Conservation (phyloP, 345 rosid genomes). For the Camelina neglecta region DNA sequence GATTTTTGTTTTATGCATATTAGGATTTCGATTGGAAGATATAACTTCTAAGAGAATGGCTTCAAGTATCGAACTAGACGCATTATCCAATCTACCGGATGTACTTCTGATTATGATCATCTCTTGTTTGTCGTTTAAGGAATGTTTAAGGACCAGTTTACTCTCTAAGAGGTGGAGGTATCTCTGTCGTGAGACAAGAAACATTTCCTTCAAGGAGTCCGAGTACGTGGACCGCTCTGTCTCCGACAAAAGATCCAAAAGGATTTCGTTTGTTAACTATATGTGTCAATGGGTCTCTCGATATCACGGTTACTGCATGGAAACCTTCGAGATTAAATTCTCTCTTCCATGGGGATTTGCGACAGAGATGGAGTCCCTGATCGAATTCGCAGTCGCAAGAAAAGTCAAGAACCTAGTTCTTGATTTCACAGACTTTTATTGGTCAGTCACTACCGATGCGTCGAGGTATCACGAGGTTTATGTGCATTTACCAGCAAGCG, state of each 20-base stretch:
- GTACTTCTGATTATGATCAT: constrained; percentile 30
- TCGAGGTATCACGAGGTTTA: neutral
- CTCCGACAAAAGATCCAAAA: constrained; percentile 16
- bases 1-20: neutral
- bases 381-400: neutral
- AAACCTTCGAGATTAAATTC: constrained; percentile 27
- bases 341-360: constrained; percentile 32
- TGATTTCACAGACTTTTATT: neutral
- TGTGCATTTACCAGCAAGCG: neutral
- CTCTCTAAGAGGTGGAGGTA: constrained; percentile 46
- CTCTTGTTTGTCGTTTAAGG: constrained; percentile 50
- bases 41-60: neutral
- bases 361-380: neutral
- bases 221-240: constrained; percentile 36
- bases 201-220: constrained; percentile 44
- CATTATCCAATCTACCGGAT: constrained; percentile 29
- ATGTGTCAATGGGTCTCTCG: constrained; percentile 27
- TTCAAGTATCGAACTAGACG: constrained; percentile 19
- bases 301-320: neutral
- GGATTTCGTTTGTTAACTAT: constrained; percentile 37
- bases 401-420: constrained; percentile 13
- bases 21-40: neutral
- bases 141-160: constrained; percentile 43
- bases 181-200: constrained; percentile 34
- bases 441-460: neutral